Percentiles rank a stretch among this genome's conserved stretches.
Conservation (phyloP, 768 basidiomycete species). For the Tylopilus felleus region DNA sequence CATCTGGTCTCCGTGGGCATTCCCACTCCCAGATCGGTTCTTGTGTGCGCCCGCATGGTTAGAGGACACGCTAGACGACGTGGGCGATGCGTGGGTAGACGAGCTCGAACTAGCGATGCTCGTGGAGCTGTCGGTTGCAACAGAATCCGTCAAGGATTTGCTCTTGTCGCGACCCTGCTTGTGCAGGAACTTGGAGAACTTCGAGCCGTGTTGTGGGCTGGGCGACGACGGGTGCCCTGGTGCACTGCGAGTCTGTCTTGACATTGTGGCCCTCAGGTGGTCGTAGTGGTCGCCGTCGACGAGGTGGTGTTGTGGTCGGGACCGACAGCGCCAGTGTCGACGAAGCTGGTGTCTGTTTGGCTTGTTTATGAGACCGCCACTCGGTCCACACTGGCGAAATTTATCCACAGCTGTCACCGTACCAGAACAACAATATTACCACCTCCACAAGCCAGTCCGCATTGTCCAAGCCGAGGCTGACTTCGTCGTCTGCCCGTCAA, state of each 20-base stretch:
- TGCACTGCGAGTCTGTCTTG: constrained; percentile 44
- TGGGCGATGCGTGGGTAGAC: constrained; percentile 28
- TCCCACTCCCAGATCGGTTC: constrained; percentile 25
- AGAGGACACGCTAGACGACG: constrained; percentile 32
- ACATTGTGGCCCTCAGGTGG: constrained; percentile 34
- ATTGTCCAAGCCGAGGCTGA: not conserved
- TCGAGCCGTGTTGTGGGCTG: constrained; percentile 43
- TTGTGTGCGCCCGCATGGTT: constrained; percentile 24
- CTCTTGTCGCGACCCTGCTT: constrained; percentile 61
- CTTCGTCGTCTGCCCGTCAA: too few relatives aligned
- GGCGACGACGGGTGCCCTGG: constrained; percentile 43
- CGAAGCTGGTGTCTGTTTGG: constrained; percentile 19
- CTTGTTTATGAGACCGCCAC: constrained; percentile 25
- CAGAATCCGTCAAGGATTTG: constrained; percentile 46
- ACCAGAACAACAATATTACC: not conserved
- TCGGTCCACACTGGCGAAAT: constrained; percentile 10
- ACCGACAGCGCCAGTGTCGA: constrained; percentile 15
- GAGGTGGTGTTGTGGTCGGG: constrained; percentile 18
- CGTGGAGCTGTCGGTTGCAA: constrained; percentile 32
- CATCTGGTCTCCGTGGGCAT: constrained; percentile 21
- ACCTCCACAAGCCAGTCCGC: not conserved
- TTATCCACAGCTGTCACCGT: constrained; percentile 12
- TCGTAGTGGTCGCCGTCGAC: constrained; percentile 8
- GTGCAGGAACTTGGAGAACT: constrained; percentile 66
- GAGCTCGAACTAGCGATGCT: constrained; percentile 44